These are phyloP conservation scores for Bondarzewia mesenterica DNA, from an alignment of 1,284 basidiomycete species.

Conservation along the genomic window DNA sequence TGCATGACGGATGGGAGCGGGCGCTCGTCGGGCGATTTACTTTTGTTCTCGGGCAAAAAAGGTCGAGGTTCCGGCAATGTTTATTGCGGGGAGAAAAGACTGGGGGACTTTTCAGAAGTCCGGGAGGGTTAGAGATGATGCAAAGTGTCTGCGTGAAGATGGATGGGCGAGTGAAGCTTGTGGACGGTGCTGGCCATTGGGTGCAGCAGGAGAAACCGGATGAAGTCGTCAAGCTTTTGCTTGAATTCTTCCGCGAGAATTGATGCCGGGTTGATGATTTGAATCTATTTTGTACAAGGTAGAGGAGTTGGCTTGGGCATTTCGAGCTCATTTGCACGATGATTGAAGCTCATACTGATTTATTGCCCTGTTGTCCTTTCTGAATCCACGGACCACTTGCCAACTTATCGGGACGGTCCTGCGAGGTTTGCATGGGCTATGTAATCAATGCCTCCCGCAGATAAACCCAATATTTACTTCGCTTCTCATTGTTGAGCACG, in stretches of 20 bases:
- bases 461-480: too few relatives aligned
- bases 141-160: conserved; percentile 19
- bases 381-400: too few relatives aligned
- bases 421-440: too few relatives aligned
- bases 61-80: conserved; percentile 44
- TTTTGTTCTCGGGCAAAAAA: conserved; percentile 25
- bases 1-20: conserved; percentile 14
- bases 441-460: too few relatives aligned
- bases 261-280: too few relatives aligned
- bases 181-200: conserved; percentile 58
- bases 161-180: conserved; percentile 40
- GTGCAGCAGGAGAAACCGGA: conserved; percentile 37
- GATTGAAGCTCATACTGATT: too few relatives aligned
- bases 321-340: too few relatives aligned
- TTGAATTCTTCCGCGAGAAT: conserved; percentile 26
- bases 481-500: too few relatives aligned
- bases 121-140: conserved; percentile 42
- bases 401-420: too few relatives aligned
- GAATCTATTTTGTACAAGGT: too few relatives aligned
- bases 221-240: conserved; percentile 26
- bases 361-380: too few relatives aligned
- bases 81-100: conserved; percentile 43
- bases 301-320: too few relatives aligned
- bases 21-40: conserved; percentile 13
- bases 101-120: conserved; percentile 53